Evolutionary conservation across 495 filamentous ascomycete species (phyloP), one percentile per base, ranked within the genome.

Genomic region (Annulohypoxylon bovei): DNA sequence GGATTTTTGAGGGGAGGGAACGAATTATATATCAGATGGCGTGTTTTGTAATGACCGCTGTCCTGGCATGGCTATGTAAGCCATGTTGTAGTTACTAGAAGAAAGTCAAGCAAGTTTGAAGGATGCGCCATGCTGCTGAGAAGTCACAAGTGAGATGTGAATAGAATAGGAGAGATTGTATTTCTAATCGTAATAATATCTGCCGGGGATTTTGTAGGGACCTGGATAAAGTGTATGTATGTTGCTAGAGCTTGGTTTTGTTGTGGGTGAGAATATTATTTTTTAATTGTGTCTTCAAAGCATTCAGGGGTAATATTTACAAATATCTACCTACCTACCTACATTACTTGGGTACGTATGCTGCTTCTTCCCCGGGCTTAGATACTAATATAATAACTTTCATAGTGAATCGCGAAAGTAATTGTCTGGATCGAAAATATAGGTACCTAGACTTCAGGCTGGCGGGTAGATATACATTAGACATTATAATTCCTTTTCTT

Each of bases 1-100:
- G 53, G 28, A 35, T 27, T 56, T 47, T 20, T 28, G 27, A 58
- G 46, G 62, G 16, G 12, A 40, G 6, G 16, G n/a, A 16, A 11
- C 23, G 14, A 23, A 42, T 60, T 54, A 60, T 47, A 56, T 68
- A 57, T 46, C 54, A 53, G 46, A 46, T 61, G 47, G 14, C 42
- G 49, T 47, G 28, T 47, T 50, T 37, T 37, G 30, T 40, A 47
- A 37, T 44, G 42, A 32, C n/a, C 9, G 22, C 40, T 5, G 12
- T 57, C 32, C 40, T 30, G 33, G 25, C 11, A 42, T 14, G 23
- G 49, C 28, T 32, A 1, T 3, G 2, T 5, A 18, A 14, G n/a
- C 20, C 22, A 35, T 16, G 33, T 30, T 56, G 52, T 37, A n/a
- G n/a, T n/a, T n/a, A 56, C 20, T 56, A 39, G 32, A 56, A 37